A percentile compares a stretch with the other conserved stretches of the same genome.
These are phyloP conservation scores for Yarrowia yakushimensis DNA, from an alignment of 805 yeast genomes.

Conservation along the genomic window DNA sequence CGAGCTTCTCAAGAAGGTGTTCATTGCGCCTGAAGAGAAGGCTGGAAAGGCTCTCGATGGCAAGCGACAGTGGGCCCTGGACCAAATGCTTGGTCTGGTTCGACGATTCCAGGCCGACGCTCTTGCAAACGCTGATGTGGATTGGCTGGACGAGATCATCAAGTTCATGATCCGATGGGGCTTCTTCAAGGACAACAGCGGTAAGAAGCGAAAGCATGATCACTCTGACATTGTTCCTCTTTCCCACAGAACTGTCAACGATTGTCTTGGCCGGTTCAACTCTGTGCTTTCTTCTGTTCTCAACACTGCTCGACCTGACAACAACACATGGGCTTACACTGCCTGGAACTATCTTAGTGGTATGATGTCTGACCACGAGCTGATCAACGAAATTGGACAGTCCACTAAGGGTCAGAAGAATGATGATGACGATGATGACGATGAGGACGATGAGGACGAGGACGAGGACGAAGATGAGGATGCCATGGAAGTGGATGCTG, in stretches of 20 bases:
- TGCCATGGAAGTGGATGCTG: conserved; percentile 23
- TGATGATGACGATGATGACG: conserved; percentile 20
- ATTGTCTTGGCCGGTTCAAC: conserved; percentile 48
- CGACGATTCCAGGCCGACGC: conserved; percentile 30
- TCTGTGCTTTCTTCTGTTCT: conserved; percentile 63
- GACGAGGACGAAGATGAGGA: conserved; percentile 20
- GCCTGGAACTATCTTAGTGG: conserved; percentile 38
- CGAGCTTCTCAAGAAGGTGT: conserved; percentile 4
- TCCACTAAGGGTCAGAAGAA: conserved; percentile 5
- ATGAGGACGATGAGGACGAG: background rate
- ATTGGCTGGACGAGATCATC: conserved; percentile 41
- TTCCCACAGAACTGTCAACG: conserved; percentile 30
- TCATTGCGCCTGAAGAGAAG: conserved; percentile 26
- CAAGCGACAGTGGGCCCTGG: conserved; percentile 58
- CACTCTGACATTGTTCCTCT: conserved; percentile 26
- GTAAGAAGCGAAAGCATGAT: conserved; percentile 2
- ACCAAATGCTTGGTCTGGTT: conserved; percentile 50
- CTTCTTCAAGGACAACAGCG: conserved; percentile 38
- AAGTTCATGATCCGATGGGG: conserved; percentile 43
- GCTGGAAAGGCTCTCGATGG: conserved; percentile 32
- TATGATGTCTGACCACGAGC: conserved; percentile 30
- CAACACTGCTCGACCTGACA: conserved; percentile 44
- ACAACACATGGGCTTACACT: conserved; percentile 58
- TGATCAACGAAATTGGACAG: conserved; percentile 36
- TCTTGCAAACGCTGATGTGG: conserved; percentile 27